Conservation (phyloP, 2,329 filamentous ascomycete species). For the Cladosporium phlei region DNA sequence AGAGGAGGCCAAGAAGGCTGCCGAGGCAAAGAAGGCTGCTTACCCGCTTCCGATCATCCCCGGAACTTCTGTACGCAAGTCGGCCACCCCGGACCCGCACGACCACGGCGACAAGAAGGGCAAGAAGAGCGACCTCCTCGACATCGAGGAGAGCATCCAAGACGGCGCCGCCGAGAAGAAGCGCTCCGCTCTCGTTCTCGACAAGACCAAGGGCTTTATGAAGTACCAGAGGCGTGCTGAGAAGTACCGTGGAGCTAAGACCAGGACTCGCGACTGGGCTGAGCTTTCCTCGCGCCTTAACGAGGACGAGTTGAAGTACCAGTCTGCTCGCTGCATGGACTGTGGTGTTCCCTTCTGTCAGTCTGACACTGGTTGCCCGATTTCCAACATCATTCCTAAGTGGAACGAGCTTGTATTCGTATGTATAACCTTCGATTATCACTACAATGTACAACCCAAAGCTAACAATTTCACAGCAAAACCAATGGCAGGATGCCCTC, state of each 20-base stretch:
- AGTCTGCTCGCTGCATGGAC: slow-evolving; percentile 96
- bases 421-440: background rate
- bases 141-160: slow-evolving; percentile 87
- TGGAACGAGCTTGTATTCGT: slow-evolving; percentile 75
- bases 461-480: slow-evolving; percentile 35
- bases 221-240: slow-evolving; percentile 89
- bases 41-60: slow-evolving; percentile 75
- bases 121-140: slow-evolving; percentile 59
- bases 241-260: slow-evolving; percentile 83
- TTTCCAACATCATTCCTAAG: slow-evolving; percentile 96
- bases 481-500: slow-evolving; percentile 85
- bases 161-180: slow-evolving; percentile 83
- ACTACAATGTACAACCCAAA: no score
- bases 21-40: slow-evolving; percentile 76
- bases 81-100: slow-evolving; percentile 51
- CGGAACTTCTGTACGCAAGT: slow-evolving; percentile 55
- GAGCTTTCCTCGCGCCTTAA: slow-evolving; percentile 83
- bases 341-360: slow-evolving; percentile 98
- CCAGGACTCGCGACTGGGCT: slow-evolving; percentile 85
- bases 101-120: slow-evolving; percentile 56
- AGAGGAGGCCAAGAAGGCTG: slow-evolving; percentile 81
- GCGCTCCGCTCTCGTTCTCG: slow-evolving; percentile 84
- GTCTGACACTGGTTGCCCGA: slow-evolving; percentile 90
- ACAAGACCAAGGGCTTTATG: slow-evolving; percentile 98
- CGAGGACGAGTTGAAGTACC: slow-evolving; percentile 94